Percentiles rank a stretch among this genome's conserved stretches.
Evolutionary conservation across 495 filamentous ascomycete species (phyloP).

Genomic region (Schizothecium vesticola): DNA sequence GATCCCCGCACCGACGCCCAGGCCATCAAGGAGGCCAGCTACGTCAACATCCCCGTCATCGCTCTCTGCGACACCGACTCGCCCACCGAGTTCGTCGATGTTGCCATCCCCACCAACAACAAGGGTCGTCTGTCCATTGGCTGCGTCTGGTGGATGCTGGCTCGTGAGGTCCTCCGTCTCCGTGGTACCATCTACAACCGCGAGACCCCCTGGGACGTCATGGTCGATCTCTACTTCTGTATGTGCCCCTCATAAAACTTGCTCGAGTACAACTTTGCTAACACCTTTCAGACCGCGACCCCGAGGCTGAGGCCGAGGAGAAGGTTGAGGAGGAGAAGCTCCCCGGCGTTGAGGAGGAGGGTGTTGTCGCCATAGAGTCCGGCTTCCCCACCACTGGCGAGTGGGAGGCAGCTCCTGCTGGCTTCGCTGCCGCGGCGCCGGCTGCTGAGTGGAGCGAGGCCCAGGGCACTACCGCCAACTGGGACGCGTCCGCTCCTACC

Average conservation of each 20-base stretch:
- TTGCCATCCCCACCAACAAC: constrained; percentile 99
- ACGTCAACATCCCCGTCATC: constrained; percentile 99
- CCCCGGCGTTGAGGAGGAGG: constrained; percentile 79
- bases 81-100: constrained; percentile 97
- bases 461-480: constrained; percentile 54
- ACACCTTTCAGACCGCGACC: constrained; percentile 72
- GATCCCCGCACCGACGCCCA: constrained; percentile 99
- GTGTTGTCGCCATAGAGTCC: constrained; percentile 67
- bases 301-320: constrained; percentile 97
- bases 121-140: constrained; percentile 99
- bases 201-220: constrained; percentile 95
- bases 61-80: constrained; percentile 99
- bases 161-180: constrained; percentile 97
- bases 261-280: constrained; percentile 10
- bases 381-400: constrained; percentile 60
- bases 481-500: constrained; percentile 57
- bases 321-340: constrained; percentile 65
- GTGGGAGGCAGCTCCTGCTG: constrained; percentile 65
- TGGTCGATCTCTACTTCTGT: constrained; percentile 99
- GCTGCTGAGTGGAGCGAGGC: constrained; percentile 42
- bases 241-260: constrained; percentile 22
- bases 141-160: constrained; percentile 98
- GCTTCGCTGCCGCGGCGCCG: constrained; percentile 54
- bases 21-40: constrained; percentile 99
- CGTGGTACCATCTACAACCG: constrained; percentile 91